These are phyloP conservation scores for Lasiodiplodia sp. DNA, from an alignment of 2,329 filamentous ascomycete species.

Conservation along the genomic window DNA sequence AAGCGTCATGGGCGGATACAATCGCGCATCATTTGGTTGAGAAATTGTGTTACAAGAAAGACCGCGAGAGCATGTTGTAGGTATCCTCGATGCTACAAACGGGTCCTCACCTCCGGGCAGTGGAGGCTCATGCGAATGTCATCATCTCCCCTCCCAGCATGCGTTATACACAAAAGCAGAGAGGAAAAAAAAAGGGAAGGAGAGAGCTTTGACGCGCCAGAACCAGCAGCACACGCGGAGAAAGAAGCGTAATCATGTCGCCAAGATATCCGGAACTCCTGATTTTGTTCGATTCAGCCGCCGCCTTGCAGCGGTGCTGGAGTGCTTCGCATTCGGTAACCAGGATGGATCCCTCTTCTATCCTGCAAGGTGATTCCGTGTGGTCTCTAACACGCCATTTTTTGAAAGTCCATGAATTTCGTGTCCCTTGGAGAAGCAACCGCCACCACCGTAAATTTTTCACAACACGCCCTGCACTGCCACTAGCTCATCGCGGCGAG, in stretches of 20 bases:
- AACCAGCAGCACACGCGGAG: conserved; percentile 47
- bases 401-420: conserved; percentile 45
- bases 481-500: conserved; percentile 35
- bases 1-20: not conserved
- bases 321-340: conserved; percentile 45
- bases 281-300: conserved; percentile 36
- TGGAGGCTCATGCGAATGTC: conserved; percentile 42
- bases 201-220: conserved; percentile 39
- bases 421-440: conserved; percentile 28
- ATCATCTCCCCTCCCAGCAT: conserved; percentile 52
- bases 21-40: conserved; percentile 3
- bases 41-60: conserved; percentile 35
- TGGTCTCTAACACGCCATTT: conserved; percentile 30
- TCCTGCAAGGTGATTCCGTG: conserved; percentile 51
- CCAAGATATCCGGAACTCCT: conserved; percentile 55
- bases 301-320: conserved; percentile 41
- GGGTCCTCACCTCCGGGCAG: conserved; percentile 48
- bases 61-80: conserved; percentile 53
- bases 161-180: conserved; percentile 44
- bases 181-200: conserved; percentile 22
- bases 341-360: conserved; percentile 52
- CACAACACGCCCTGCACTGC: conserved; percentile 42
- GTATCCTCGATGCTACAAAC: conserved; percentile 55
- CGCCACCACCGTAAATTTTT: conserved; percentile 49
- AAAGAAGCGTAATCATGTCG: conserved; percentile 48